Conservation (phyloP, 1,139 yeast genomes). For the Blastobotrys persicus region DNA sequence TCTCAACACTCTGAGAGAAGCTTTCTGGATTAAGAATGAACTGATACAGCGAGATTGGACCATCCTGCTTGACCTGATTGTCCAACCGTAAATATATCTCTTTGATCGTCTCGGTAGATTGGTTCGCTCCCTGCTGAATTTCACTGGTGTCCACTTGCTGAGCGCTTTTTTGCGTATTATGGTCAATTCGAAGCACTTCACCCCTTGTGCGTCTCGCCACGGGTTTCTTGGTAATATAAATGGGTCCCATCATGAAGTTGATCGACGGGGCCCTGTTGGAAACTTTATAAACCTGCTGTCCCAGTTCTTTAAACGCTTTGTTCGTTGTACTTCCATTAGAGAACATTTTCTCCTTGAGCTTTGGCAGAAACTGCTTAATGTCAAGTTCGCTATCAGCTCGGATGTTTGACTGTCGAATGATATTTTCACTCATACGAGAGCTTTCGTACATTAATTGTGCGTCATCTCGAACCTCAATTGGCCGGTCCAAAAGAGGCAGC, state of each 20-base stretch:
- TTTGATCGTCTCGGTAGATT: constrained; percentile 18
- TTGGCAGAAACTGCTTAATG: constrained; percentile 14
- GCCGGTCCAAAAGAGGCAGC: constrained; percentile 18
- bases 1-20: constrained; percentile 78
- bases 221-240: constrained; percentile 56
- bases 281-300: constrained; percentile 49
- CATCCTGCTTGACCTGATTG: constrained; percentile 59
- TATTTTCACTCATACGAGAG: constrained; percentile 14
- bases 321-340: background rate
- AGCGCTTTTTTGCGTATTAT: constrained; percentile 49
- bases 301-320: constrained; percentile 41
- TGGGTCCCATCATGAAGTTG: constrained; percentile 71
- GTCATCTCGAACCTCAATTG: constrained; percentile 21
- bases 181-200: constrained; percentile 21
- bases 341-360: constrained; percentile 14
- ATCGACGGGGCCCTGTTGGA: constrained; percentile 51
- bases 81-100: constrained; percentile 24
- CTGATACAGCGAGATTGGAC: constrained; percentile 53
- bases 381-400: constrained; percentile 17
- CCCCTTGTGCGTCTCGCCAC: constrained; percentile 24
- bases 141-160: constrained; percentile 52
- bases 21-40: constrained; percentile 74
- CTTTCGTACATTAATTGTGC: constrained; percentile 14
- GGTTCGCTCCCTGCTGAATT: constrained; percentile 37
- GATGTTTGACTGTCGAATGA: constrained; percentile 15